Percentiles rank a stretch among this genome's conserved stretches.
Conservation (phyloP, 140 eudicot genomes). For the Bidens hawaiensis region DNA sequence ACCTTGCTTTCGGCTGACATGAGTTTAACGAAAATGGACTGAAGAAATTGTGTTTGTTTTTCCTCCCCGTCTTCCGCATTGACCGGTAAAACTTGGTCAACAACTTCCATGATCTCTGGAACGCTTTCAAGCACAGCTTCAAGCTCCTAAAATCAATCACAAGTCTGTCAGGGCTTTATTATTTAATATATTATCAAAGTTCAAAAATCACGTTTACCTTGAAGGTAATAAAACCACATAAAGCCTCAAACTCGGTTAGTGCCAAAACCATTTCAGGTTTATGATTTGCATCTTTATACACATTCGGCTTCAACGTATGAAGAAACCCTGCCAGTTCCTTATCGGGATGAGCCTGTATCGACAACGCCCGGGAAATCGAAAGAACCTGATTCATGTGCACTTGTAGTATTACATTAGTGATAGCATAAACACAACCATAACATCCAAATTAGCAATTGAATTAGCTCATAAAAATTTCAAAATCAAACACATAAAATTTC, state of each 20-base stretch:
- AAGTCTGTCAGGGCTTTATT: slow-evolving; percentile 3
- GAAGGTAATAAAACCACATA: slow-evolving; percentile 70
- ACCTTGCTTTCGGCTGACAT: slow-evolving; percentile 64
- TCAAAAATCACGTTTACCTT: slow-evolving; percentile 48
- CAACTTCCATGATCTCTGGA: slow-evolving; percentile 82
- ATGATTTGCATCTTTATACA: slow-evolving; percentile 84
- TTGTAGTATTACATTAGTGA: not conserved
- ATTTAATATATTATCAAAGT: not conserved
- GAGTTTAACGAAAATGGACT: slow-evolving; percentile 52
- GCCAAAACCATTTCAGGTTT: slow-evolving; percentile 99
- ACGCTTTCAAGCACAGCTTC: slow-evolving; percentile 52
- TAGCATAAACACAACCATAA: not conserved
- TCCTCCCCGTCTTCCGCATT: slow-evolving; percentile 40
- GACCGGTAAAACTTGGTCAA: slow-evolving; percentile 42
- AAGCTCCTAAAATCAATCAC: slow-evolving; percentile 53
- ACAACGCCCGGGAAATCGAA: slow-evolving; percentile 75
- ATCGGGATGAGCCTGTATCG: slow-evolving; percentile 96
- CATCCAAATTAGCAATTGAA: not conserved
- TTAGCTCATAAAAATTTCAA: not conserved
- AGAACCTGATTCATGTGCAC: slow-evolving; percentile 51
- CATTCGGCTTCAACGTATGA: slow-evolving; percentile 53
- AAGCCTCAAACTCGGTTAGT: slow-evolving; percentile 81
- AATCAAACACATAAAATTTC: not conserved
- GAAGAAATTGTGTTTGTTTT: slow-evolving; percentile 49
- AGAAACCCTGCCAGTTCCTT: slow-evolving; percentile 63